phyloP scores from a whole-genome alignment of 495 filamentous ascomycete genomes.

The Penicillium pulvis region DNA sequence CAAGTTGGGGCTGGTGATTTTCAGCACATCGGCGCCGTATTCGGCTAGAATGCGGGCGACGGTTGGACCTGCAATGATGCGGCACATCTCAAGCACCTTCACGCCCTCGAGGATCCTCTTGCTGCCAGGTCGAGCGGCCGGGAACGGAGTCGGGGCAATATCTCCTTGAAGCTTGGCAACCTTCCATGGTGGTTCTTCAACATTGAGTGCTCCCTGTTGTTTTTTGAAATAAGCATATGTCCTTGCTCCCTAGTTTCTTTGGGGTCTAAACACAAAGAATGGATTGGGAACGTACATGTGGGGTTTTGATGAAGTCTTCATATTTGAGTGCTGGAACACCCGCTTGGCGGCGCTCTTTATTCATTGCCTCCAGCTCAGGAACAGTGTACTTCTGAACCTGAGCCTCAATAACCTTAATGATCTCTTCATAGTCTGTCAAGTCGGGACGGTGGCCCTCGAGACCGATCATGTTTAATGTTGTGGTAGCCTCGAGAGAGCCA shows the following conservation, averaged over 20 bases:
- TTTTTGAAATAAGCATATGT: slow-evolving; percentile 18
- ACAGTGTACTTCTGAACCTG: slow-evolving; percentile 65
- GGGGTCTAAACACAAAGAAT: background rate
- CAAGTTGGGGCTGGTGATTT: slow-evolving; percentile 67
- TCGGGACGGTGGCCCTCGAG: slow-evolving; percentile 63
- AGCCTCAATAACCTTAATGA: slow-evolving; percentile 66
- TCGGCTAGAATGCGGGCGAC: slow-evolving; percentile 67
- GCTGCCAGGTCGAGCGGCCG: slow-evolving; percentile 29
- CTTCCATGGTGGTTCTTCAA: slow-evolving; percentile 55
- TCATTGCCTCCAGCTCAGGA: slow-evolving; percentile 65
- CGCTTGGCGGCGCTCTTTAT: slow-evolving; percentile 62
- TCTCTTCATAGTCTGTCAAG: slow-evolving; percentile 65
- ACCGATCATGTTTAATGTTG: slow-evolving; percentile 71
- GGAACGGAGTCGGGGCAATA: slow-evolving; percentile 58
- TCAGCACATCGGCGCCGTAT: slow-evolving; percentile 68
- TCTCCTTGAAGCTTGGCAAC: slow-evolving; percentile 48
- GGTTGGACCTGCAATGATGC: slow-evolving; percentile 60
- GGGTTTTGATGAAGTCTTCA: slow-evolving; percentile 62
- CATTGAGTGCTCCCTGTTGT: slow-evolving; percentile 47
- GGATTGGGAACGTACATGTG: slow-evolving; percentile 50
- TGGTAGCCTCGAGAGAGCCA: slow-evolving; percentile 71
- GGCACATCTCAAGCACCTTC: slow-evolving; percentile 69
- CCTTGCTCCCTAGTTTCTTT: background rate
- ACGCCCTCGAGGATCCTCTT: slow-evolving; percentile 36
- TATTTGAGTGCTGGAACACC: slow-evolving; percentile 67